Base-by-base conservation (phyloP, 1,139 yeast species). In the Pichia sp. region DNA sequence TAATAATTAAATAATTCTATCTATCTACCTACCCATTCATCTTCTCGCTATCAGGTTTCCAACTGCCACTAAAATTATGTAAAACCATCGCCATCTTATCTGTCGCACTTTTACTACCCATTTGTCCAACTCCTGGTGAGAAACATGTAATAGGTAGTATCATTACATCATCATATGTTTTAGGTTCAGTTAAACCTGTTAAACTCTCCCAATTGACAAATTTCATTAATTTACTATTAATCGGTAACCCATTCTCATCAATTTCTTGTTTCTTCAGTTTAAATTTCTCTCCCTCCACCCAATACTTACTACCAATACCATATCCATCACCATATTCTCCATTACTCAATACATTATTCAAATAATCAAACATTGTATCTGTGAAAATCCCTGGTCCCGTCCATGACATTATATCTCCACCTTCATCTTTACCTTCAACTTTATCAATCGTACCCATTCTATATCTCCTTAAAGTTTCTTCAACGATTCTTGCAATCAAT, bases 301-400 rank as follows among this genome's bases (percentile, higher is more conserved):
- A 57, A 36, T 49, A 46, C 15, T 36, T 24, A 1, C 61, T 52
- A 2, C 62, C 63, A 34, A 58, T 50, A 2, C 63, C 63, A 35
- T 36, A 51, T 1, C 63, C 63, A 39, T 55, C 58, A 4, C 55
- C 54, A 24, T 48, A 43, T 20, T 47, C 31, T 14, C 60, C 61
- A 33, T 53, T 43, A 20, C 52, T 46, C 7, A 46, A 31, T 6
- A 59, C 50, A 41, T 59, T 58, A 56, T 78, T 79, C 67, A 72
- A 73, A 56, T 83, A 83, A 25, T 74, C 74, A 58, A 83, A 81
- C 15, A 82, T 71, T 22, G 70, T 66, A 57, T 83, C 93, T 0
- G 93, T 82, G 74, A 82, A 83, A 14, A 81, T 71, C 14, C 84
- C 91, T 1, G 91, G 86, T 3, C 93, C 93, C 0, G 93, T 82